Conservation (phyloP, 768 basidiomycete genomes). For the Russula sp. region DNA sequence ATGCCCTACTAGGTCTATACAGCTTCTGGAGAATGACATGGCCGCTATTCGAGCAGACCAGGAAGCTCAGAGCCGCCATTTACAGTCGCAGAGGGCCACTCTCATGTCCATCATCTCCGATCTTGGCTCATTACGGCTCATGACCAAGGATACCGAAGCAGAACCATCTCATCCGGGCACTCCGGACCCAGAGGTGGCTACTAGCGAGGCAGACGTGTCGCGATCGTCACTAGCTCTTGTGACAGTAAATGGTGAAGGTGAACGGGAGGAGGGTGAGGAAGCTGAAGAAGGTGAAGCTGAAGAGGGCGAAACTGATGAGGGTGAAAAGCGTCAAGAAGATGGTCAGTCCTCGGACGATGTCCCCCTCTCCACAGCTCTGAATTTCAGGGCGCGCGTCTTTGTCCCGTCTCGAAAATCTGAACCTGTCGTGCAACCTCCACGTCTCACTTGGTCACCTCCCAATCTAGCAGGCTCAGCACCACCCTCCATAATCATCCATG, state of each 20-base stretch:
- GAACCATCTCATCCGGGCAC: conserved; percentile 29
- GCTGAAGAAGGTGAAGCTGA: conserved; percentile 33
- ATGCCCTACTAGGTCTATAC: conserved; percentile 47
- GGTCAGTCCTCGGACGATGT: conserved; percentile 28
- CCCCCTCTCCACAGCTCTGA: conserved; percentile 27
- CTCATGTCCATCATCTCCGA: conserved; percentile 59
- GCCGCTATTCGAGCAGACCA: conserved; percentile 65
- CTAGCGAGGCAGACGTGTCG: conserved; percentile 31
- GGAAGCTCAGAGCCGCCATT: conserved; percentile 58
- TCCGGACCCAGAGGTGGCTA: conserved; percentile 12
- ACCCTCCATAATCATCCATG: conserved; percentile 18
- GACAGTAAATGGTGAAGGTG: conserved; percentile 29
- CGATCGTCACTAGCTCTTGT: conserved; percentile 43
- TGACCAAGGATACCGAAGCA: conserved; percentile 53
- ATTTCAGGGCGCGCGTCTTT: conserved; percentile 30
- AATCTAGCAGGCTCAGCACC: conserved; percentile 16
- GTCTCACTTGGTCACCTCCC: neutral
- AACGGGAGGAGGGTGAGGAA: conserved; percentile 28
- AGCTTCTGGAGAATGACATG: conserved; percentile 71
- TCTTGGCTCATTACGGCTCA: conserved; percentile 50
- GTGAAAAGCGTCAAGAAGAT: conserved; percentile 33
- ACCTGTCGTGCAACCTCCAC: neutral
- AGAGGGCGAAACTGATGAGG: conserved; percentile 39
- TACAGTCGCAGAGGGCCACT: conserved; percentile 61
- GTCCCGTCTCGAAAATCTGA: conserved; percentile 28